phyloP scores from a whole-genome alignment of 495 filamentous ascomycete genomes.

The Podospora comata region DNA sequence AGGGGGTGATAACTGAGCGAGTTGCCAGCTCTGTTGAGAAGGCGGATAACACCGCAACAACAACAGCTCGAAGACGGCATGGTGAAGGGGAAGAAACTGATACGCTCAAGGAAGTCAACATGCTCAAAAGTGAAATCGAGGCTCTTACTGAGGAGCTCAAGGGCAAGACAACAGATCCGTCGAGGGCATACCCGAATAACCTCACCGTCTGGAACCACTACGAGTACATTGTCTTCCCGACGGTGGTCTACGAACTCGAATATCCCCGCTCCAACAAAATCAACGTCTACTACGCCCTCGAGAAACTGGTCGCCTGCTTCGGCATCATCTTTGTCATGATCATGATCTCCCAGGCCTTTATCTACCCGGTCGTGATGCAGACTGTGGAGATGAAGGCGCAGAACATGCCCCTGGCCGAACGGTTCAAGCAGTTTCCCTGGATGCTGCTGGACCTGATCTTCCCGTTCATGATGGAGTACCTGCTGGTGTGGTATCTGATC shows the following conservation, averaged over 20 bases:
- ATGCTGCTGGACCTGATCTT: conserved; percentile 68
- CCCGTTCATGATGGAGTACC: conserved; percentile 72
- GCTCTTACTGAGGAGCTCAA: conserved; percentile 60
- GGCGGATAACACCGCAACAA: conserved; percentile 34
- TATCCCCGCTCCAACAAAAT: conserved; percentile 67
- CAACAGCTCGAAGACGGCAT: conserved; percentile 53
- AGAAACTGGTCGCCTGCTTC: conserved; percentile 65
- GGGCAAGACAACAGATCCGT: conserved; percentile 47
- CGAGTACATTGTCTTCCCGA: conserved; percentile 70
- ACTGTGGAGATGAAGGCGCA: conserved; percentile 61
- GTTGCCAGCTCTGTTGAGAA: conserved; percentile 36
- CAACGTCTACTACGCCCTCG: conserved; percentile 67
- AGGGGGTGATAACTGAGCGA: conserved; percentile 39
- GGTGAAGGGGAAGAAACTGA: conserved; percentile 36
- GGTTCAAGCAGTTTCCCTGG: conserved; percentile 65
- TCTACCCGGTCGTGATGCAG: conserved; percentile 64
- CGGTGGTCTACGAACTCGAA: conserved; percentile 71
- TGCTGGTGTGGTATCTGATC: conserved; percentile 70
- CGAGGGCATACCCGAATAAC: conserved; percentile 61
- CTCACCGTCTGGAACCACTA: conserved; percentile 62
- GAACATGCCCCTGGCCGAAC: conserved; percentile 54
- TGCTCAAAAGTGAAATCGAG: conserved; percentile 61
- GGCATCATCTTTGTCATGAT: conserved; percentile 66
- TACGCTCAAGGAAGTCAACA: conserved; percentile 6
- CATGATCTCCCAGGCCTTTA: conserved; percentile 53